Conservation (phyloP, 345 rosid genomes). For the Gossypium longicalyx region DNA sequence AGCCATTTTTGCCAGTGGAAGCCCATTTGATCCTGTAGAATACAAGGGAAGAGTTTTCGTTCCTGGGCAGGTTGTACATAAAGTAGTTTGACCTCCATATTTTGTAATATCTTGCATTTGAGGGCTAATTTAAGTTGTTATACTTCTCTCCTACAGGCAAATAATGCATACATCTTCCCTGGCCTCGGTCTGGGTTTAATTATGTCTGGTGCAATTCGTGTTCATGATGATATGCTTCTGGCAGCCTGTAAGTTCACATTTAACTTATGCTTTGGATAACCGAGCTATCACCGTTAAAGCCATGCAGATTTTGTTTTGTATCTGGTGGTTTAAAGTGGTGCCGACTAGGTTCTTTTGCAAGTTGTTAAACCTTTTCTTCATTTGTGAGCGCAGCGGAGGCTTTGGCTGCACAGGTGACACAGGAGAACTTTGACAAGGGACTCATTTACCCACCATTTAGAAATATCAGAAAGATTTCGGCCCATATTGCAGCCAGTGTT, state of each 20-base stretch:
- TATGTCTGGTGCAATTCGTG: constrained; percentile 94
- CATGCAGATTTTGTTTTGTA: background rate
- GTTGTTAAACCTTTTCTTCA: background rate
- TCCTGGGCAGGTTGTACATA: constrained; percentile 71
- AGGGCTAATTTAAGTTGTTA: constrained; percentile 13
- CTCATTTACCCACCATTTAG: constrained; percentile 80
- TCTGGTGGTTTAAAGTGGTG: background rate
- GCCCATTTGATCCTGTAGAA: constrained; percentile 81
- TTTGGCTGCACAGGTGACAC: constrained; percentile 68
- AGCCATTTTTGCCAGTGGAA: constrained; percentile 90
- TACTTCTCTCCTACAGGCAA: constrained; percentile 48
- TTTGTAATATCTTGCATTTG: background rate
- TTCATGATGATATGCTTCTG: constrained; percentile 92
- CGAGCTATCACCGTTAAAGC: background rate
- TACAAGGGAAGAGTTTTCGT: constrained; percentile 52
- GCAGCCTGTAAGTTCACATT: constrained; percentile 61
- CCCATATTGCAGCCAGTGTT: constrained; percentile 81
- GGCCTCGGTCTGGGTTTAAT: constrained; percentile 92
- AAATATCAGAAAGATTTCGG: constrained; percentile 89
- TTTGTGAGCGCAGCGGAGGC: constrained; percentile 65
- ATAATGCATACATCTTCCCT: constrained; percentile 96
- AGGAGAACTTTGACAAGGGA: constrained; percentile 78
- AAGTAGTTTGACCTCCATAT: background rate
- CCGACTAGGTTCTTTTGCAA: background rate
- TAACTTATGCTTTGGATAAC: background rate